These are phyloP conservation scores for Paramarasmius palmivorus DNA, from an alignment of 1,284 basidiomycete species.

Conservation along the genomic window DNA sequence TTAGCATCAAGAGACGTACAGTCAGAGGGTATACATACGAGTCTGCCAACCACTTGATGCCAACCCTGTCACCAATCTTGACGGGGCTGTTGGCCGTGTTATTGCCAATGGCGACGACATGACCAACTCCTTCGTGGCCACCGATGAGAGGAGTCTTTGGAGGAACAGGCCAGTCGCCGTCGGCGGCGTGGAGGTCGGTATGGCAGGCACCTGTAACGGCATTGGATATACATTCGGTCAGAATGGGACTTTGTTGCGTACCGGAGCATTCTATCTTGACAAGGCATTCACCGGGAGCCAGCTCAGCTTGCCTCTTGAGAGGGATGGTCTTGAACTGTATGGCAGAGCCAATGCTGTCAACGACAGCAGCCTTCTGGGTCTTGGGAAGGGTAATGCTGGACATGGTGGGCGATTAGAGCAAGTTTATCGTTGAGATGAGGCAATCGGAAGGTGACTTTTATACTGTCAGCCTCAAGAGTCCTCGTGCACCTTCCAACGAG, in stretches of 20 bases:
- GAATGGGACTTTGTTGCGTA: conserved; percentile 22
- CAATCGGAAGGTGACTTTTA: too few species aligned
- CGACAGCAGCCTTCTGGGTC: conserved; percentile 63
- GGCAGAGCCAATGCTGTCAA: conserved; percentile 41
- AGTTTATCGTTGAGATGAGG: too few species aligned
- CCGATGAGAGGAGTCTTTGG: conserved; percentile 77
- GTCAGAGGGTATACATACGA: conserved; percentile 40
- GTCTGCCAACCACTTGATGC: conserved; percentile 85
- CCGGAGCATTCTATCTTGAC: conserved; percentile 78
- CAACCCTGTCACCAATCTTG: conserved; percentile 79
- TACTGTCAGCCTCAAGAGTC: too few species aligned
- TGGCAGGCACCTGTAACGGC: conserved; percentile 47
- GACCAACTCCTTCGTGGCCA: conserved; percentile 82
- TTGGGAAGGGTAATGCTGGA: conserved; percentile 48
- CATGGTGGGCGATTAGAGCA: not conserved
- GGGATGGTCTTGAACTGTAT: conserved; percentile 53
- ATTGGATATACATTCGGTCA: not conserved
- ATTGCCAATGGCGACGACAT: conserved; percentile 77
- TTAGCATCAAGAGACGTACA: not conserved
- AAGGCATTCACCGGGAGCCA: conserved; percentile 80
- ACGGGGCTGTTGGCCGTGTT: conserved; percentile 62
- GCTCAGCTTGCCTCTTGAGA: conserved; percentile 64
- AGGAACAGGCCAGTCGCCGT: conserved; percentile 73
- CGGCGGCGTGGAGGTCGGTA: conserved; percentile 76
- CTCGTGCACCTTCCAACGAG: too few species aligned